Base-by-base conservation (phyloP, 2,329 filamentous ascomycete species). In the Sporothrix schenckii region DNA sequence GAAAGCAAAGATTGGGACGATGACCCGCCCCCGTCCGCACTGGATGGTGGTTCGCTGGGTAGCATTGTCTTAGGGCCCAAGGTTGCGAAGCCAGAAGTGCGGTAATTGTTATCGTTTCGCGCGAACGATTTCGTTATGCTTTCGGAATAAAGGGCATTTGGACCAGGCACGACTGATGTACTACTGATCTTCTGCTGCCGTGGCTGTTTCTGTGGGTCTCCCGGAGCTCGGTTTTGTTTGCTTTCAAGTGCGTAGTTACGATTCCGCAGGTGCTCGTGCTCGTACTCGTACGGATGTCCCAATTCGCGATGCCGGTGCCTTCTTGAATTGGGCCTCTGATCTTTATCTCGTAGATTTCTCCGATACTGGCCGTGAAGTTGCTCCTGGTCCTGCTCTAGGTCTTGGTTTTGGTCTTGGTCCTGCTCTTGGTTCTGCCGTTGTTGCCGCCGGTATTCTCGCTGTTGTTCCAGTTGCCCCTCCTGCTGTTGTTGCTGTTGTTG, bases 81-180 rank as follows among this genome's bases (percentile, higher is more conserved):
- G n/a, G 81, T 79, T 9, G 81, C 79, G 73, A 78, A 78, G 69
- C 80, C 81, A 72, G 84, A 83, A 67, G 80, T 79, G 72, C 83
- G 83, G 67, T 83, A 85, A 70, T 83, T 74, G 76, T 81, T 84
- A 68, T 84, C 82, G 77, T 80, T 78, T 74, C 83, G 81, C 73
- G 79, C 54, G 21, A 71, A 71, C 60, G 74, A 39, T 67, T 72
- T 58, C 56, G 70, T 53, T 73, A 70, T 68, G 72, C 68, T n/a
- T 50, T 69, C 52, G 3, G 69, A 13, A 27, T 54, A 34, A 27
- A 44, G 24, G 30, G 53, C 30, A 24, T 58, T 63, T 4, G 56
- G 52, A 13, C 41, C 30, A 50, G 66, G 60, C 13, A 60, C 44
- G 21, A 60, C 24, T 9, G 63, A 67, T 44, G 30, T 47, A 67